phyloP scores from a whole-genome alignment of 495 filamentous ascomycete genomes.

The Xylaria curta region DNA sequence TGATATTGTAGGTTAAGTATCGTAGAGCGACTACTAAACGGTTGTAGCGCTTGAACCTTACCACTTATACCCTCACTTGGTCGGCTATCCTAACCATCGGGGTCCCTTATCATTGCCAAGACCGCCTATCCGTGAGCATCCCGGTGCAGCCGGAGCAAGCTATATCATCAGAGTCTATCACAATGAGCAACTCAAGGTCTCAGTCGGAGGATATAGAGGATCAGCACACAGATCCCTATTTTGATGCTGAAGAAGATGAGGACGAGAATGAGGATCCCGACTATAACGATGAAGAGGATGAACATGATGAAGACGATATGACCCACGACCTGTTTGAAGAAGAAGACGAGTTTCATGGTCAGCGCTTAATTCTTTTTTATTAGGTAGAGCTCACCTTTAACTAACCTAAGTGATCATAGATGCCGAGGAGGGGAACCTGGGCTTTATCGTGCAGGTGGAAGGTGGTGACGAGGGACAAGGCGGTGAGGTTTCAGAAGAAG shows the following conservation, averaged over 20 bases:
- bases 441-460: constrained; percentile 41
- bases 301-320: constrained; percentile 48
- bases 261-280: constrained; percentile 56
- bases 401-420: constrained; percentile 30
- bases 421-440: constrained; percentile 38
- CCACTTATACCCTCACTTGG: not conserved
- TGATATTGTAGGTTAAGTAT: not conserved
- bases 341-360: constrained; percentile 44
- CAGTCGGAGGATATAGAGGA: constrained; percentile 32
- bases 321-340: constrained; percentile 46
- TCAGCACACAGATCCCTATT: constrained; percentile 31
- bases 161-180: constrained; percentile 17
- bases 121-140: constrained; percentile 1
- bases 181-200: constrained; percentile 34
- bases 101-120: constrained; percentile 17
- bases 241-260: constrained; percentile 38
- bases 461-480: constrained; percentile 42
- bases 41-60: not conserved
- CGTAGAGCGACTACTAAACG: not conserved
- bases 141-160: constrained; percentile 13
- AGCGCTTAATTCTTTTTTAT: not conserved
- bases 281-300: constrained; percentile 52
- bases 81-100: not conserved
- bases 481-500: constrained; percentile 26
- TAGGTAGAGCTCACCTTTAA: not conserved